Evolutionary conservation across 148 eudicot genomes (phyloP).

Genomic region (Persicaria maculosa): DNA sequence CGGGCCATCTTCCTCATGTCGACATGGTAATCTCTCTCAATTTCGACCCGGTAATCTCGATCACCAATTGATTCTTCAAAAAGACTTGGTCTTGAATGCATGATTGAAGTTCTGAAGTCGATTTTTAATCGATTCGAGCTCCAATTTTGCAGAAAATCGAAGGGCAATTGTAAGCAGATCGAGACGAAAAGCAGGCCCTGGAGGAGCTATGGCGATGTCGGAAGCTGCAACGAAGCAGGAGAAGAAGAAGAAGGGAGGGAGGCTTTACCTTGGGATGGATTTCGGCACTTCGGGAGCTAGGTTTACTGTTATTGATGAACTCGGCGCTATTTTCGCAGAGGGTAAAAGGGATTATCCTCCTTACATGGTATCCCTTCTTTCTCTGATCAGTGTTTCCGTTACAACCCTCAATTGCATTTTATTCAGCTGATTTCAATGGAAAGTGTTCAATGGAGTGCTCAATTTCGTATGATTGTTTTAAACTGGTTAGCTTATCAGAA

Average conservation of each 20-base stretch:
- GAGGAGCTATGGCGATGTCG: conserved; percentile 7
- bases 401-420: no score
- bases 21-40: neutral
- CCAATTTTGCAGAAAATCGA: neutral
- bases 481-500: no score
- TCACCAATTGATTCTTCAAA: neutral
- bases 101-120: neutral
- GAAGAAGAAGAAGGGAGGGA: conserved; percentile 14
- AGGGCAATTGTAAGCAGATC: neutral
- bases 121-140: neutral
- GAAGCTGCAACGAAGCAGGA: neutral
- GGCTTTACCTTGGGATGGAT: conserved; percentile 85
- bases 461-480: no score
- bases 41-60: neutral
- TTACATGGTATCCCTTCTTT: conserved; percentile 12
- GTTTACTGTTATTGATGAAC: conserved; percentile 67
- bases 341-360: conserved; percentile 71
- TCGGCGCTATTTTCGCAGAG: conserved; percentile 49
- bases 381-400: neutral
- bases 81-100: neutral
- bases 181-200: neutral
- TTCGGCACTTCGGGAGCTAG: conserved; percentile 98
- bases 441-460: no score
- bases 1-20: neutral
- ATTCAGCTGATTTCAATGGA: no score